Conservation (phyloP, 2,329 filamentous ascomycete species). For the Arthrobotrys sphaeroides region DNA sequence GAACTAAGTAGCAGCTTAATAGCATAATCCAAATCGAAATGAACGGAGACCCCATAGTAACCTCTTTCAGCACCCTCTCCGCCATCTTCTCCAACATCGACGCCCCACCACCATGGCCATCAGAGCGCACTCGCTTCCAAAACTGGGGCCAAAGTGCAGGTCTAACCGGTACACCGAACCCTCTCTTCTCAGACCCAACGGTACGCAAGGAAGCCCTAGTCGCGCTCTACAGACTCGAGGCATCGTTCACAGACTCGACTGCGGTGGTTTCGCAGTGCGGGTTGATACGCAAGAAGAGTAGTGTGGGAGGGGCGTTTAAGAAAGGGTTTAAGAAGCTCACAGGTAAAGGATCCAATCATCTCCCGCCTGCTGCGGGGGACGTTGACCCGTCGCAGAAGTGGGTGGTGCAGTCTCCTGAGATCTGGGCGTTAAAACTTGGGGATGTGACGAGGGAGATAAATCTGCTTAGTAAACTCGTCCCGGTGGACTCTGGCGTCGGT, state of each 20-base stretch:
- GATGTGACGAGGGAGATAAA: conserved; percentile 5
- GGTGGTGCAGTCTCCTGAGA: conserved; percentile 17
- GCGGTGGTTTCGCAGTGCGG: not conserved
- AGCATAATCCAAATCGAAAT: not conserved
- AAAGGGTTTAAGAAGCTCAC: conserved; percentile 30
- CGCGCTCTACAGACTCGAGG: conserved; percentile 1
- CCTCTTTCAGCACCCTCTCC: conserved; percentile 4
- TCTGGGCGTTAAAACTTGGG: not conserved
- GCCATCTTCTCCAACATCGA: conserved; percentile 8
- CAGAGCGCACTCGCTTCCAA: not conserved
- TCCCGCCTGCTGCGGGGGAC: not conserved
- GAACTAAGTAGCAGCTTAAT: not conserved
- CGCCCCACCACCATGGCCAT: not conserved
- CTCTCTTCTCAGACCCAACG: not conserved
- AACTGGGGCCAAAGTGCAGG: not conserved
- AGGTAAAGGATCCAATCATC: not conserved
- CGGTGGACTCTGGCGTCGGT: not conserved
- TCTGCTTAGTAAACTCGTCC: not conserved
- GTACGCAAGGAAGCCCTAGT: not conserved
- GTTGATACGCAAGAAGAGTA: conserved; percentile 13
- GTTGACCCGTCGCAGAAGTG: not conserved
- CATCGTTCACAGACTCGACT: not conserved
- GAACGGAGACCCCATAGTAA: not conserved
- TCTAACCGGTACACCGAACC: not conserved
- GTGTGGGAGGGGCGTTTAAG: conserved; percentile 3